A percentile compares a stretch with the other conserved stretches of the same genome.
These are phyloP conservation scores for Rhynchosporium graminicola DNA, from an alignment of 2,329 filamentous ascomycete species.

Conservation along the genomic window DNA sequence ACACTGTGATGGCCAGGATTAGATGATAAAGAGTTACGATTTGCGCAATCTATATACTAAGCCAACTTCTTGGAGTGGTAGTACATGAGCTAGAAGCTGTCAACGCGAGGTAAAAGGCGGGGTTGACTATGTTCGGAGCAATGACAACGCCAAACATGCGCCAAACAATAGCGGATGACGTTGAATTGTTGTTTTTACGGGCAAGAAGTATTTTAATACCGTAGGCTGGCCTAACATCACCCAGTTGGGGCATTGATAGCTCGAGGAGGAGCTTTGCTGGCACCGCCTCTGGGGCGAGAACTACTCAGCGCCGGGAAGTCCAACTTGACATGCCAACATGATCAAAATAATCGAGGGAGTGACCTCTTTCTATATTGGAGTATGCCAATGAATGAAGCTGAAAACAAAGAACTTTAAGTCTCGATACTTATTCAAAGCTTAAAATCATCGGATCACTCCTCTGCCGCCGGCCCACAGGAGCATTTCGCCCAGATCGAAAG, in stretches of 20 bases:
- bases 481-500: no score
- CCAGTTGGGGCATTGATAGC: not conserved
- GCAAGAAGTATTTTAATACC: not conserved
- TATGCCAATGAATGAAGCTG: no score
- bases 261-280: not conserved
- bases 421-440: no score
- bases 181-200: not conserved
- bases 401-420: no score
- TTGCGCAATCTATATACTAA: not conserved
- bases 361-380: no score
- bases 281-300: not conserved
- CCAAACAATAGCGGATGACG: not conserved
- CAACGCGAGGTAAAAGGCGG: constrained; percentile 13
- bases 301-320: not conserved
- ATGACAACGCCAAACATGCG: not conserved
- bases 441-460: no score
- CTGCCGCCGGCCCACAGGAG: no score
- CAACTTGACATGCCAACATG: not conserved
- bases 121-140: not conserved
- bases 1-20: not conserved
- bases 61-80: not conserved
- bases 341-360: no score
- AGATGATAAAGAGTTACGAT: not conserved
- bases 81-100: not conserved
- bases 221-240: not conserved